Base-by-base conservation (phyloP, 345 rosid genomes). In the Erysimum cheiranthoides region DNA sequence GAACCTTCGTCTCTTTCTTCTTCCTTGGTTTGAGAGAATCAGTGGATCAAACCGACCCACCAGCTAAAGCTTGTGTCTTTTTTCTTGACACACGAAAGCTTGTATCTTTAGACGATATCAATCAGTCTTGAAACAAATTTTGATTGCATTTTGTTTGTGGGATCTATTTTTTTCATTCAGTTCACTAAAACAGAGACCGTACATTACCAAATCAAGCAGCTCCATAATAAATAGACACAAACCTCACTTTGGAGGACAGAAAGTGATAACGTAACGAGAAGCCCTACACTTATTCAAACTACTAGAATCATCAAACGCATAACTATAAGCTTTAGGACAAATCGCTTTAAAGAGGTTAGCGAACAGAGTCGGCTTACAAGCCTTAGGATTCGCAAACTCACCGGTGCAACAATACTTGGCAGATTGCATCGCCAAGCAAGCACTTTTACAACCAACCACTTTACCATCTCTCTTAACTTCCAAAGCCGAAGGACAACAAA, bases 361-460 rank as follows among this genome's bases (percentile, higher is more conserved):
- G 61, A 90, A 92, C 5, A 92, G 76, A 0, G 99, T 89, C 2
- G 99, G 97, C 75, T 90, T 92, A 83, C 97, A 92, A 9, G 86
- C 88, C 7, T 82, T 78, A 0, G 93, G 99, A 46, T 86, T 86
- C 4, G 85, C 80, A 57, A 73, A 95, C 13, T 84, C 81, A 0
- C 99, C 97, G 0, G 99, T 92, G 73, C 99, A 95, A 75, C 99
- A 95, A 59, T 90, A 90, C 81, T 83, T 87, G 0, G 97, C 87
- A 1, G 99, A 92, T 42, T 88, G 91, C 97, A 90, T 88, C 12
- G 99, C 99, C 66, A 94, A 81, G 79, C 99, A 94, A 3, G 93
- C 99, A 71, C 99, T 94, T 72, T 94, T 92, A 71, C 99, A 94
- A 0, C 92, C 97, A 13, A 94, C 92, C 0, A 90, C 86, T 74